These are phyloP conservation scores for Terana coerulea DNA, from an alignment of 768 basidiomycete genomes.

Conservation along the genomic window DNA sequence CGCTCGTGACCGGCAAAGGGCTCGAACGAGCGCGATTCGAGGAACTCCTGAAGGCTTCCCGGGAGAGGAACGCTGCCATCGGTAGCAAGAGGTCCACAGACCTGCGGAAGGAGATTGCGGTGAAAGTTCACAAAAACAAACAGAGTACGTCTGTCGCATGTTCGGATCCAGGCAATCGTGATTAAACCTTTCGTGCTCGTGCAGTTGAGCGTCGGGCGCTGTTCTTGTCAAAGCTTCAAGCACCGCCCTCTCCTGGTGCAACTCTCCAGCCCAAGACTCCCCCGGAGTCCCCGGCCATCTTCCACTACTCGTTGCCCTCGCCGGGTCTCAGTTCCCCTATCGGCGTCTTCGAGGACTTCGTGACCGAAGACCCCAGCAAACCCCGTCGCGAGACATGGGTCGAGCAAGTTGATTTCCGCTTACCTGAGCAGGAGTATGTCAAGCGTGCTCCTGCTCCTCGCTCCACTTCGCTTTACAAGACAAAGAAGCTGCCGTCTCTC, in stretches of 20 bases:
- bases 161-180: neutral
- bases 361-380: conserved; percentile 15
- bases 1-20: conserved; percentile 42
- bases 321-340: conserved; percentile 63
- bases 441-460: conserved; percentile 11
- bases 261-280: conserved; percentile 57
- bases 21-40: conserved; percentile 63
- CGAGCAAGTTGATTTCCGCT: conserved; percentile 63
- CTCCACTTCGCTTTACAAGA: conserved; percentile 16
- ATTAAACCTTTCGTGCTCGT: neutral
- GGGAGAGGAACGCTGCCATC: conserved; percentile 46
- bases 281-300: conserved; percentile 65
- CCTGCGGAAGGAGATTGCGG: conserved; percentile 70
- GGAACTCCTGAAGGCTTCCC: conserved; percentile 56
- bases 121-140: conserved; percentile 69
- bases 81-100: conserved; percentile 48
- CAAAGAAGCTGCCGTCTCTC: conserved; percentile 55
- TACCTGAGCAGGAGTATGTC: conserved; percentile 24
- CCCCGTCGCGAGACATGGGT: conserved; percentile 45
- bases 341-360: conserved; percentile 49
- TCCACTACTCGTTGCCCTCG: conserved; percentile 67
- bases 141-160: conserved; percentile 48
- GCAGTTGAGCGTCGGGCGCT: conserved; percentile 72
- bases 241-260: conserved; percentile 61
- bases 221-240: conserved; percentile 70